Conservation (phyloP, 164 flowering plant species). For the Umbellularia californica region DNA sequence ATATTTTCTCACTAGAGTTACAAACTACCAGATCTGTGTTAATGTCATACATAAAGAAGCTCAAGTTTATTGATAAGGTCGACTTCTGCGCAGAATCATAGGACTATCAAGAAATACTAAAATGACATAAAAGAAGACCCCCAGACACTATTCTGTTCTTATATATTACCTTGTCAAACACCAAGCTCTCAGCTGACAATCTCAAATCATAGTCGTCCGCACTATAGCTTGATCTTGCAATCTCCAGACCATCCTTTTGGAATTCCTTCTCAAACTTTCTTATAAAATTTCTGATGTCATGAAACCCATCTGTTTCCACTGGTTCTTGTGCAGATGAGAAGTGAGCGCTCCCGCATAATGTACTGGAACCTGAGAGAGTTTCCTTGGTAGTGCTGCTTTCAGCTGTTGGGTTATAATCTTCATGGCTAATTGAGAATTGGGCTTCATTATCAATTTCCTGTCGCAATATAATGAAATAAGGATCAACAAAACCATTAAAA, state of each 20-base stretch:
- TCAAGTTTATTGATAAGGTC: too few species aligned
- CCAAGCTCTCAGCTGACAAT: slow-evolving; percentile 29
- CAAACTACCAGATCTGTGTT: too few species aligned
- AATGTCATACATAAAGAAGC: too few species aligned
- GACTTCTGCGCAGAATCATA: not conserved
- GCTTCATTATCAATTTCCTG: slow-evolving; percentile 29
- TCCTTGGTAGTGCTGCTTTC: slow-evolving; percentile 18
- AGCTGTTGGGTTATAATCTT: slow-evolving; percentile 18
- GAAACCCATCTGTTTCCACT: slow-evolving; percentile 8
- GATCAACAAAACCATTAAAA: too few species aligned
- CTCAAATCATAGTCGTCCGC: slow-evolving; percentile 28
- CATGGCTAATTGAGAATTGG: slow-evolving; percentile 9
- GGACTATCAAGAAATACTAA: slow-evolving; percentile 21
- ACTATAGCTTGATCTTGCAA: slow-evolving; percentile 21
- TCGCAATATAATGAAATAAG: not conserved
- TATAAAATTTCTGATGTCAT: slow-evolving; percentile 38
- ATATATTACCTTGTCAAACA: slow-evolving; percentile 45
- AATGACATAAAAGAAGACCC: slow-evolving; percentile 48
- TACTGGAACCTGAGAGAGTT: slow-evolving; percentile 4
- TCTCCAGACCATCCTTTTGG: slow-evolving; percentile 12
- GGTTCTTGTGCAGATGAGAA: slow-evolving; percentile 32
- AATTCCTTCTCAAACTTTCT: slow-evolving; percentile 32
- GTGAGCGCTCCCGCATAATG: slow-evolving; percentile 9
- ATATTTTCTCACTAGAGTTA: too few species aligned
- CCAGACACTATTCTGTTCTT: slow-evolving; percentile 61